A percentile compares a stretch with the other conserved stretches of the same genome.
Conservation (phyloP, 257 asterid genomes). For the Fraxinus americana region DNA sequence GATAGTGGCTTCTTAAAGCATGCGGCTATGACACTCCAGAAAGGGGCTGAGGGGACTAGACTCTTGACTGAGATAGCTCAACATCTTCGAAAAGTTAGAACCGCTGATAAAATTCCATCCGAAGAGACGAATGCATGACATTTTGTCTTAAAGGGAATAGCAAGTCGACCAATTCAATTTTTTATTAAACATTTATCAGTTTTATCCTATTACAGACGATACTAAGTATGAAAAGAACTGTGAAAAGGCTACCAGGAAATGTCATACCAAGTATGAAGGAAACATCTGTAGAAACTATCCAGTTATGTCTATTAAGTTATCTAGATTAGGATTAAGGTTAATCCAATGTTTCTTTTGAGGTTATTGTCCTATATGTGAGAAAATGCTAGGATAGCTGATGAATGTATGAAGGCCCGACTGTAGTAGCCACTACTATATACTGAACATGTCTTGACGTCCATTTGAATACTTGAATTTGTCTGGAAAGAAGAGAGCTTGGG, state of each 20-base stretch:
- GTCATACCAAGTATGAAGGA: neutral
- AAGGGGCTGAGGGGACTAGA: slow-evolving; percentile 63
- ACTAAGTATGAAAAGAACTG: neutral
- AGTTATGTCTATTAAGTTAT: neutral
- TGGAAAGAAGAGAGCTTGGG: neutral
- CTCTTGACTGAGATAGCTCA: slow-evolving; percentile 81
- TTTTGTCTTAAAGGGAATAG: slow-evolving; percentile 26
- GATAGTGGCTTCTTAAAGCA: slow-evolving; percentile 85
- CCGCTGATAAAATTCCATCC: slow-evolving; percentile 29
- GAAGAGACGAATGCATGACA: slow-evolving; percentile 27
- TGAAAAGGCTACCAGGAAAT: neutral
- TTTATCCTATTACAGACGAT: neutral
- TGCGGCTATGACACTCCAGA: slow-evolving; percentile 69
- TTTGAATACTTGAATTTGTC: neutral
- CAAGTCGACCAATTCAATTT: neutral
- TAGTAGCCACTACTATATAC: neutral
- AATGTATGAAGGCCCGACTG: neutral
- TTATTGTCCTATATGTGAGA: neutral
- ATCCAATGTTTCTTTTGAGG: neutral
- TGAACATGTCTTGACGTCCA: neutral
- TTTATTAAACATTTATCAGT: neutral
- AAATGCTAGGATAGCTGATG: neutral
- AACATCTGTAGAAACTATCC: neutral
- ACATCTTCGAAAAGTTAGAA: slow-evolving; percentile 58
- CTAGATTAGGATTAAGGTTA: neutral